These are phyloP conservation scores for Rhizopus stolonifer DNA, from an alignment of 371 early-diverging fungal genomes.

Conservation along the genomic window DNA sequence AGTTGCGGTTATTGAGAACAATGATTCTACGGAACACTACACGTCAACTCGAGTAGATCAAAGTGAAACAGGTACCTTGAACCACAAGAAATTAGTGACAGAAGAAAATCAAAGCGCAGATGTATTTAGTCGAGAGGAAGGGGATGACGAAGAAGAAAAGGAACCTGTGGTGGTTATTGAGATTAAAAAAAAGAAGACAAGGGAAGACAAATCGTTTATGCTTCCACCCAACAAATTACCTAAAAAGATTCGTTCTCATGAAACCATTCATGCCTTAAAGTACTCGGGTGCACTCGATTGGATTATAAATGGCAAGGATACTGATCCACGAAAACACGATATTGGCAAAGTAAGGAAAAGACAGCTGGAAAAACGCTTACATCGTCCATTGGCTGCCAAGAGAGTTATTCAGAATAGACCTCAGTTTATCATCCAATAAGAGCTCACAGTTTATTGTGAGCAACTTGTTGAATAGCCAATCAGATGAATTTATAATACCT, in stretches of 20 bases:
- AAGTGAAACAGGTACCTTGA: no score
- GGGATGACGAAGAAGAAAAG: neutral
- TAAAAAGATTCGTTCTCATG: neutral
- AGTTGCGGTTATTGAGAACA: no score
- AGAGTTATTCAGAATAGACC: conserved; percentile 1
- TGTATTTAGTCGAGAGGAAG: neutral
- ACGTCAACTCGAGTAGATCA: no score
- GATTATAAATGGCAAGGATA: conserved; percentile 5
- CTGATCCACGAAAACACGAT: neutral
- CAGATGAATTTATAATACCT: no score
- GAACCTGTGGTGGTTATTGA: conserved; percentile 1
- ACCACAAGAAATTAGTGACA: no score
- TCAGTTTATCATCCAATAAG: neutral
- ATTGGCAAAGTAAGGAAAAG: conserved; percentile 11
- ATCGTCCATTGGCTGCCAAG: conserved; percentile 1
- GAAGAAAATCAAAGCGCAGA: neutral
- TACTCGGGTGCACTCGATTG: conserved; percentile 1
- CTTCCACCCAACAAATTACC: neutral
- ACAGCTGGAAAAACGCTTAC: neutral
- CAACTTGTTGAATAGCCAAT: no score
- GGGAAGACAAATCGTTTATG: neutral
- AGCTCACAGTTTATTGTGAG: no score
- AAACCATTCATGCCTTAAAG: neutral
- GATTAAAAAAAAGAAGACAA: neutral
- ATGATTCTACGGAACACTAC: no score